Conservation (phyloP, 2,329 filamentous ascomycete genomes). For the Cordyceps militaris region DNA sequence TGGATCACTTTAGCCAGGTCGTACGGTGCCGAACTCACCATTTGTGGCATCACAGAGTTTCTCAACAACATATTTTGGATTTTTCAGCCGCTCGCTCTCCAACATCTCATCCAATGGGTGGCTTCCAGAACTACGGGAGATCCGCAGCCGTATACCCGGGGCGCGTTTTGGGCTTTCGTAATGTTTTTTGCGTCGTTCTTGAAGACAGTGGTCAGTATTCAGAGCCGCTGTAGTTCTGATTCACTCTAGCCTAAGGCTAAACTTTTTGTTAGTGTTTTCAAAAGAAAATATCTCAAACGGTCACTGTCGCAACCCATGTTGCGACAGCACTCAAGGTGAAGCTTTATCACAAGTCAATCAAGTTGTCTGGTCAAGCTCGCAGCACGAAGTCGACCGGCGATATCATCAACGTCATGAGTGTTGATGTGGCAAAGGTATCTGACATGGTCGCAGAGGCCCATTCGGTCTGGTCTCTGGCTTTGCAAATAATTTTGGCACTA, state of each 20-base stretch:
- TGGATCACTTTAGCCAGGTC: conserved; percentile 10
- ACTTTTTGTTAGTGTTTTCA: conserved; percentile 32
- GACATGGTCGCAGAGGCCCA: conserved; percentile 85
- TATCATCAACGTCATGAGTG: conserved; percentile 94
- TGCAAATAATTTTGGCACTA: conserved; percentile 88
- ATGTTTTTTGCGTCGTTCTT: conserved; percentile 56
- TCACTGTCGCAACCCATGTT: conserved; percentile 66
- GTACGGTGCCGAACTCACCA: conserved; percentile 12
- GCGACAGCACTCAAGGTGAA: conserved; percentile 75
- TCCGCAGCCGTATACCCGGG: conserved; percentile 10
- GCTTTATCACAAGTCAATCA: conserved; percentile 80
- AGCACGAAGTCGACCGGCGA: conserved; percentile 79
- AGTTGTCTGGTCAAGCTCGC: conserved; percentile 79
- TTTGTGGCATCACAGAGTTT: conserved; percentile 11
- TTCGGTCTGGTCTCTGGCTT: conserved; percentile 84
- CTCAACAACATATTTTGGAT: conserved; percentile 12
- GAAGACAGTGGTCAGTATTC: conserved; percentile 52
- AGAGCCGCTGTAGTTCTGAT: conserved; percentile 8
- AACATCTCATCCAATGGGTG: conserved; percentile 12
- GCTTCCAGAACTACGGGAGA: conserved; percentile 12
- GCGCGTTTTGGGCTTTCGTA: conserved; percentile 10
- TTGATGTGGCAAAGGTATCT: conserved; percentile 81
- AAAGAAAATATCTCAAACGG: conserved; percentile 8
- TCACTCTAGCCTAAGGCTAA: conserved; percentile 9
- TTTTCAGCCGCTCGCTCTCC: conserved; percentile 12